Conservation (phyloP, 2,329 filamentous ascomycete species). For the Penicillium sp. region DNA sequence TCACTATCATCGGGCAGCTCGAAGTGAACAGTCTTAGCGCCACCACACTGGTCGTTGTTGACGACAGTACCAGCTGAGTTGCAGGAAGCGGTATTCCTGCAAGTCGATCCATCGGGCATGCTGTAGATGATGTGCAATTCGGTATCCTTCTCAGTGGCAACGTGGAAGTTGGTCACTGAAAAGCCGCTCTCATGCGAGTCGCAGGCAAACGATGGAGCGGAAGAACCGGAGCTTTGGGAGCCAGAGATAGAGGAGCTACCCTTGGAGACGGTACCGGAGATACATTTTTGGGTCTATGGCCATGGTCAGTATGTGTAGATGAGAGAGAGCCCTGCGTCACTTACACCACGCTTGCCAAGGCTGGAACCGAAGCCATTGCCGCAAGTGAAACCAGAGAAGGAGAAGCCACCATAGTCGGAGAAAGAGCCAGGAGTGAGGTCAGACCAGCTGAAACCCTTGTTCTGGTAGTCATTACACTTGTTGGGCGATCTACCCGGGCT, state of each 20-base stretch:
- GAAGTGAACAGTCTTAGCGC: conserved; percentile 77
- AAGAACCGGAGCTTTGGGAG: conserved; percentile 29
- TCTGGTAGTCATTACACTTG: conserved; percentile 69
- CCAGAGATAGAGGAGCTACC: conserved; percentile 38
- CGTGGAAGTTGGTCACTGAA: conserved; percentile 71
- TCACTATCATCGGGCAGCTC: conserved; percentile 55
- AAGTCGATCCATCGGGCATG: conserved; percentile 78
- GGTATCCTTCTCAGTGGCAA: conserved; percentile 71
- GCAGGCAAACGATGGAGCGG: conserved; percentile 60
- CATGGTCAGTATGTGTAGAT: conserved; percentile 5
- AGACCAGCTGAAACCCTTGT: conserved; percentile 68
- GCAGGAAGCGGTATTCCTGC: conserved; percentile 74
- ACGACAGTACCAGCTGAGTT: conserved; percentile 65
- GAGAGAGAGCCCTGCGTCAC: conserved; percentile 25
- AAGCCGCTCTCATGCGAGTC: conserved; percentile 58
- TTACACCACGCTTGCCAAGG: conserved; percentile 37
- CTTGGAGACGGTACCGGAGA: conserved; percentile 51
- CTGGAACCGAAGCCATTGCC: conserved; percentile 49
- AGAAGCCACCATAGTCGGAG: conserved; percentile 66
- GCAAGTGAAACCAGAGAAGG: conserved; percentile 72
- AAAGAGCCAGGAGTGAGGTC: conserved; percentile 62
- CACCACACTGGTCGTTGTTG: conserved; percentile 86
- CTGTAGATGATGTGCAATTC: conserved; percentile 82
- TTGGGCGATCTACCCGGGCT: conserved; percentile 73
- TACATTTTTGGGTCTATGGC: conserved; percentile 49